Percentiles rank a stretch among this genome's conserved stretches.
These are phyloP conservation scores for Myxozyma geophila DNA, from an alignment of 805 yeast genomes.

Conservation along the genomic window DNA sequence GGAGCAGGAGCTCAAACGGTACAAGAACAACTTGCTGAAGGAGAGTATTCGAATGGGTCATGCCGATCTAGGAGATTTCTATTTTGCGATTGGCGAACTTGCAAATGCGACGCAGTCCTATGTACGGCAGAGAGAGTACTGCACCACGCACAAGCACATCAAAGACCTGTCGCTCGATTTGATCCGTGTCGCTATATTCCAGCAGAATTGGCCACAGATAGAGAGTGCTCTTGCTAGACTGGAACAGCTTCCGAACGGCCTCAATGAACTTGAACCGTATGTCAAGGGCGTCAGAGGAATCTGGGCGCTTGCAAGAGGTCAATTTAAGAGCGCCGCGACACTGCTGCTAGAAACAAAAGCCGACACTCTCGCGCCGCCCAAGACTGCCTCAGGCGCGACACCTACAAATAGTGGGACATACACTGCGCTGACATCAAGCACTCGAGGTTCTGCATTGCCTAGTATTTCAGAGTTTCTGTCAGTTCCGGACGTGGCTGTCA, in stretches of 20 bases:
- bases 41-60: slow-evolving; percentile 36
- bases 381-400: background rate
- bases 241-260: slow-evolving; percentile 21
- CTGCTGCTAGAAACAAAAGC: slow-evolving; percentile 12
- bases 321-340: slow-evolving; percentile 20
- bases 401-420: background rate
- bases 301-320: slow-evolving; percentile 15
- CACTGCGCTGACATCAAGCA: background rate
- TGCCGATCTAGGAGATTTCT: slow-evolving; percentile 32
- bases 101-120: slow-evolving; percentile 26
- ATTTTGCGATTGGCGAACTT: slow-evolving; percentile 27
- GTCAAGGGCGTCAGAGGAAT: slow-evolving; percentile 24
- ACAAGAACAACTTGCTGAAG: slow-evolving; percentile 33
- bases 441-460: slow-evolving; percentile 3
- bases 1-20: slow-evolving; percentile 34
- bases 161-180: slow-evolving; percentile 32
- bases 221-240: slow-evolving; percentile 22
- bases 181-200: slow-evolving; percentile 28
- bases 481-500: slow-evolving; percentile 25
- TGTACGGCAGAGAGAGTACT: slow-evolving; percentile 30
- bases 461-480: slow-evolving; percentile 25
- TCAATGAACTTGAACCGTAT: slow-evolving; percentile 22
- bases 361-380: slow-evolving; percentile 6
- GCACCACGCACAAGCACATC: slow-evolving; percentile 34
- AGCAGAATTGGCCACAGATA: slow-evolving; percentile 30